These are phyloP conservation scores for Pseudotsuga menziesii DNA, from an alignment of 75 land plant genomes.

Conservation along the genomic window DNA sequence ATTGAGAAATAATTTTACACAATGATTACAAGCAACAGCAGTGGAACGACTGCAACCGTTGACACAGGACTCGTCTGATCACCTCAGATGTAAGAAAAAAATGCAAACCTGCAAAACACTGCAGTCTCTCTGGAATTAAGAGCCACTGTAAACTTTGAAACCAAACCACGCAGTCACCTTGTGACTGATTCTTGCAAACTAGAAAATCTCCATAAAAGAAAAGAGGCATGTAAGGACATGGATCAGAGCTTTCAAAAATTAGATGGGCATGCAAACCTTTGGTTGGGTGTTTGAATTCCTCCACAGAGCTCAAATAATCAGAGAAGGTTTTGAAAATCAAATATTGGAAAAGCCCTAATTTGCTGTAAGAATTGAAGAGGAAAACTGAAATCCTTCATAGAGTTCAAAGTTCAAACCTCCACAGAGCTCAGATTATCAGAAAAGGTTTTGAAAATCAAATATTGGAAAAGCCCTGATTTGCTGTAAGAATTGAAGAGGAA, in stretches of 20 bases:
- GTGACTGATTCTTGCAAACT: neutral
- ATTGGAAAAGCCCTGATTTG: no score
- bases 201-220: neutral
- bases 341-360: no score
- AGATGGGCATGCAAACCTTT: neutral
- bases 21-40: neutral
- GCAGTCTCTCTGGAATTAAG: neutral
- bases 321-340: no score
- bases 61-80: neutral
- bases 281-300: no score
- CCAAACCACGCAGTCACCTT: neutral
- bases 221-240: neutral
- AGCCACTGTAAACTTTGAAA: neutral
- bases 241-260: neutral
- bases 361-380: no score
- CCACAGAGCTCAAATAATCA: no score
- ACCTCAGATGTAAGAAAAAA: constrained; percentile 2
- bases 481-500: neutral
- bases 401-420: no score
- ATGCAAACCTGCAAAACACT: neutral
- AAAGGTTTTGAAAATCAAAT: no score
- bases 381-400: no score
- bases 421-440: no score
- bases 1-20: neutral
- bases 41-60: neutral